A percentile compares a stretch with the other conserved stretches of the same genome.
Conservation (phyloP, 306 rosid species). For the Lathyrus tuberosus region DNA sequence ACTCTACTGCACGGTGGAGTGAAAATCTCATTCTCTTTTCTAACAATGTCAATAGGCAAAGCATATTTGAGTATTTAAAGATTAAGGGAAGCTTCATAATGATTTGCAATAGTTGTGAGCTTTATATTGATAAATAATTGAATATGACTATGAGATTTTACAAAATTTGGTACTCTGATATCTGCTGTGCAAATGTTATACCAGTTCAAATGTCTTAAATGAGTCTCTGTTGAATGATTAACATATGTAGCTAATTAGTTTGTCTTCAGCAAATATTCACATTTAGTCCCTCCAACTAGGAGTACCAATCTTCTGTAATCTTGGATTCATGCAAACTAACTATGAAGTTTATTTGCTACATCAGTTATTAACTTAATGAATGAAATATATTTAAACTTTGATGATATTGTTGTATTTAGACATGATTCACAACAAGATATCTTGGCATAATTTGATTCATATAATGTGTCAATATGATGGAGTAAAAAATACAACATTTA, state of each 20-base stretch:
- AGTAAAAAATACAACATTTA: neutral
- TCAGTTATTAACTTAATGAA: conserved; percentile 3
- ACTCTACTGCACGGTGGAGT: no score
- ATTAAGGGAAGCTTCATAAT: neutral
- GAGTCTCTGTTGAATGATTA: neutral
- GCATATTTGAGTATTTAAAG: neutral
- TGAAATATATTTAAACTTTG: neutral
- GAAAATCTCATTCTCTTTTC: conserved; percentile 14
- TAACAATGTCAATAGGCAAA: neutral
- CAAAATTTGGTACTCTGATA: conserved; percentile 15
- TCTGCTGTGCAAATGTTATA: conserved; percentile 1
- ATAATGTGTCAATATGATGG: neutral
- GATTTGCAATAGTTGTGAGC: conserved; percentile 26
- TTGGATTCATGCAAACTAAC: no score
- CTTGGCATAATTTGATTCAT: neutral
- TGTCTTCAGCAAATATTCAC: conserved; percentile 19
- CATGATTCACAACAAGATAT: neutral
- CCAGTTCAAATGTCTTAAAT: neutral
- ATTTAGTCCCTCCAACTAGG: conserved; percentile 9
- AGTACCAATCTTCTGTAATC: neutral
- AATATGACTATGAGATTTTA: conserved; percentile 20
- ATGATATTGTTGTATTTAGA: neutral
- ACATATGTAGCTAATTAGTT: conserved; percentile 4
- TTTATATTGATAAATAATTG: conserved; percentile 15
- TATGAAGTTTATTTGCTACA: neutral